These are phyloP conservation scores for Lachancea quebecensis DNA, from an alignment of 805 yeast species.

Conservation along the genomic window DNA sequence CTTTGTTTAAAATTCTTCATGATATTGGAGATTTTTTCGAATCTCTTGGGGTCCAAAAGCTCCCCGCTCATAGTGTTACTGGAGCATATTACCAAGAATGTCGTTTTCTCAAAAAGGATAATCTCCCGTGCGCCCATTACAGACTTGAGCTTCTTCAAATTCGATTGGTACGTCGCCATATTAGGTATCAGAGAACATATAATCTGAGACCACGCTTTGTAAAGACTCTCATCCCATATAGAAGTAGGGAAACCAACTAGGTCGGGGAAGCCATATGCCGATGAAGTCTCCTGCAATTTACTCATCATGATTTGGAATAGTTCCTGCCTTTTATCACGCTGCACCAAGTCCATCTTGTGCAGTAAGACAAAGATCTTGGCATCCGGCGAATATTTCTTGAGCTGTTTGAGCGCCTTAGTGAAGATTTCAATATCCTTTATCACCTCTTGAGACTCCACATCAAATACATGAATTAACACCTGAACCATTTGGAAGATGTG, in stretches of 20 bases:
- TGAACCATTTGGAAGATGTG: constrained; percentile 94
- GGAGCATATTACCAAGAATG: constrained; percentile 60
- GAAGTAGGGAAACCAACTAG: constrained; percentile 88
- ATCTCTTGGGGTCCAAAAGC: constrained; percentile 77
- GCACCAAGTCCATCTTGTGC: constrained; percentile 95
- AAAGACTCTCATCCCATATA: constrained; percentile 93
- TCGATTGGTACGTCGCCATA: constrained; percentile 70
- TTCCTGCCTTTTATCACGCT: constrained; percentile 76
- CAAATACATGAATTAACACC: constrained; percentile 92
- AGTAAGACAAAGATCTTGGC: constrained; percentile 87
- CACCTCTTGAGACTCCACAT: constrained; percentile 87
- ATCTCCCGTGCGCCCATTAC: constrained; percentile 83
- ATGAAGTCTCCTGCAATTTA: constrained; percentile 66
- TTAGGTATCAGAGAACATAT: constrained; percentile 94
- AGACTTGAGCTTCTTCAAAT: constrained; percentile 63
- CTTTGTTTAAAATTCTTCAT: constrained; percentile 93
- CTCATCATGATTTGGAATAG: constrained; percentile 79
- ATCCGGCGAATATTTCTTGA: constrained; percentile 78
- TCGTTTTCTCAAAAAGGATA: constrained; percentile 85
- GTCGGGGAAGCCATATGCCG: constrained; percentile 55
- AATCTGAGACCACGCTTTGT: constrained; percentile 95
- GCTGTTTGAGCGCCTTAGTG: constrained; percentile 70
- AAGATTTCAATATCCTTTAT: constrained; percentile 91
- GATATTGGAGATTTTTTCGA: constrained; percentile 88
- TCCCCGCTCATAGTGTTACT: constrained; percentile 25